Conservation (phyloP, 768 basidiomycete genomes). For the Suillus brevipes region DNA sequence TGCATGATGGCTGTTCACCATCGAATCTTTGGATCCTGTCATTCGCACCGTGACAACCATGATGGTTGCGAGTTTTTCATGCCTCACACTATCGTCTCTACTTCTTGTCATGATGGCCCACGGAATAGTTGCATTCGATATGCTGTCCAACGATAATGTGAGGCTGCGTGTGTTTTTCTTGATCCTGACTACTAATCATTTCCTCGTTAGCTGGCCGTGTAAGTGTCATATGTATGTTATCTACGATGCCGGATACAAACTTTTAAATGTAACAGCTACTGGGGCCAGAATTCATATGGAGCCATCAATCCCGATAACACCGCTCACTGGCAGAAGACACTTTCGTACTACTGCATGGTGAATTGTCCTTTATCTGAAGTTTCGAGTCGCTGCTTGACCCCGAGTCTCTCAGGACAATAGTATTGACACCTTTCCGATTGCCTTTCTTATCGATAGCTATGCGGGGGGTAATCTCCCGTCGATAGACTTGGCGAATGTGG, state of each 20-base stretch:
- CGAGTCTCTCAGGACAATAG: conserved; percentile 44
- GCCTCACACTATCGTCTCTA: not conserved
- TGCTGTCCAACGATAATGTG: conserved; percentile 26
- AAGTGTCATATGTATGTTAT: conserved; percentile 3
- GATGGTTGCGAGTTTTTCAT: not conserved
- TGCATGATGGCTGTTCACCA: not conserved
- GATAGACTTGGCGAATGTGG: conserved; percentile 60
- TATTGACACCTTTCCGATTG: conserved; percentile 60
- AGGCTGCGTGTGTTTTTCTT: conserved; percentile 4
- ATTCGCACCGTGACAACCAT: not conserved
- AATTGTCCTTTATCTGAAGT: not conserved
- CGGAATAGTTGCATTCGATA: conserved; percentile 22
- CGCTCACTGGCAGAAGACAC: conserved; percentile 32
- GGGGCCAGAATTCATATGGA: conserved; percentile 68
- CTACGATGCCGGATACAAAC: not conserved
- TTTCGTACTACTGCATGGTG: conserved; percentile 35
- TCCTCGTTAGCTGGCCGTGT: conserved; percentile 25
- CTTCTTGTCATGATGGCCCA: not conserved
- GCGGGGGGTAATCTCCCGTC: conserved; percentile 56
- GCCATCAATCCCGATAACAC: conserved; percentile 40
- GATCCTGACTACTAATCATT: not conserved
- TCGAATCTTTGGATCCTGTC: not conserved
- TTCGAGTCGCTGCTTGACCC: not conserved
- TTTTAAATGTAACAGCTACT: conserved; percentile 24
- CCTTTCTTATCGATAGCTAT: conserved; percentile 62